Evolutionary conservation across 371 early-diverging fungal species (phyloP).

Genomic region (Saksenaea oblongispora): DNA sequence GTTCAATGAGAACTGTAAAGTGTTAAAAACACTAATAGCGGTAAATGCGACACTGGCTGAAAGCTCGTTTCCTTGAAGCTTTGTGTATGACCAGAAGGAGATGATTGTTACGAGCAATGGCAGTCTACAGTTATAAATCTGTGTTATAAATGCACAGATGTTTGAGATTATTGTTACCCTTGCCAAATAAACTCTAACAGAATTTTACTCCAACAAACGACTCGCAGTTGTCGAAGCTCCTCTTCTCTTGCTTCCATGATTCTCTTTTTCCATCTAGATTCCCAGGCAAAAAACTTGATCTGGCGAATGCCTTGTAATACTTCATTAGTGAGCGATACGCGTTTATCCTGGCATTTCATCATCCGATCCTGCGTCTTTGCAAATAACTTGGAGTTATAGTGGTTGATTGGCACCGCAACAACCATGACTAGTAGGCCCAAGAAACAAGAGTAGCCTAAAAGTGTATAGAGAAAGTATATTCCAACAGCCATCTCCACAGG

Average conservation of each 20-base stretch:
- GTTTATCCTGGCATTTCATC: slow-evolving; percentile 47
- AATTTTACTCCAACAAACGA: slow-evolving; percentile 12
- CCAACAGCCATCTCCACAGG: slow-evolving; percentile 58
- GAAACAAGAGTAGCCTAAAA: slow-evolving; percentile 62
- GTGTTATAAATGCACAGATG: too few species aligned
- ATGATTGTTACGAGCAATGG: slow-evolving; percentile 53
- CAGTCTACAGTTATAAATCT: slow-evolving; percentile 18
- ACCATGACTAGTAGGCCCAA: slow-evolving; percentile 59
- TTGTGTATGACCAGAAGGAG: slow-evolving; percentile 54
- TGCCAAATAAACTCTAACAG: background rate
- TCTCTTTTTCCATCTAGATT: slow-evolving; percentile 35
- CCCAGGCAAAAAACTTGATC: slow-evolving; percentile 70
- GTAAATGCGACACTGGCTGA: slow-evolving; percentile 61
- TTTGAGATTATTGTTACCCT: background rate
- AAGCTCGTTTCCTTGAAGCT: slow-evolving; percentile 47
- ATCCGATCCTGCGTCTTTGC: slow-evolving; percentile 41
- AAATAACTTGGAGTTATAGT: slow-evolving; percentile 39
- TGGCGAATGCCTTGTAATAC: slow-evolving; percentile 59
- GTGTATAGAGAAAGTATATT: slow-evolving; percentile 52
- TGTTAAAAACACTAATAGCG: slow-evolving; percentile 51
- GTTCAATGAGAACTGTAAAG: slow-evolving; percentile 50
- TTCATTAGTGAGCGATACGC: slow-evolving; percentile 50
- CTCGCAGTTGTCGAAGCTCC: slow-evolving; percentile 44
- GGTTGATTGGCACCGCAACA: slow-evolving; percentile 47
- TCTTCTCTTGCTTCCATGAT: slow-evolving; percentile 45